Conservation (phyloP, 192 early-diverging fungal genomes). For the Gryganskiella cystojenkinii region DNA sequence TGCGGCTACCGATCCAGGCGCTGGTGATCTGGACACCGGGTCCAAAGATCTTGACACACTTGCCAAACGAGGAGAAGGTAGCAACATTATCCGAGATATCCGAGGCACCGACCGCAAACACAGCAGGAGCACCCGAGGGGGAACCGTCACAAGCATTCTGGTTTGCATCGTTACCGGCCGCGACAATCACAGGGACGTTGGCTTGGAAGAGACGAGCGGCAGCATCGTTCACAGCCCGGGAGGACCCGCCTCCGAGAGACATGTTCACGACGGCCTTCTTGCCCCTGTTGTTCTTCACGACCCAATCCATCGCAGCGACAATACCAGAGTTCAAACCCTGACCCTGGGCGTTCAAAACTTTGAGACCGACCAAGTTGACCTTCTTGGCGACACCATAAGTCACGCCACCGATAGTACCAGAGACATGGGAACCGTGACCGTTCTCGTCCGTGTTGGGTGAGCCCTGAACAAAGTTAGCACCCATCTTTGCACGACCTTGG, state of each 20-base stretch:
- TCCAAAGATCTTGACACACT: constrained; percentile 94
- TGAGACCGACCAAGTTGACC: constrained; percentile 71
- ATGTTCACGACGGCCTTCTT: constrained; percentile 74
- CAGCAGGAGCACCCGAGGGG: constrained; percentile 62
- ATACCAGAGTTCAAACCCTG: constrained; percentile 61
- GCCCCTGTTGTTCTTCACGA: constrained; percentile 26
- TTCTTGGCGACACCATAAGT: constrained; percentile 82
- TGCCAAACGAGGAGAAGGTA: constrained; percentile 86
- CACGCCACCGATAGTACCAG: constrained; percentile 73
- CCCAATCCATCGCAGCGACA: constrained; percentile 56
- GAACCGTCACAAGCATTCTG: constrained; percentile 72
- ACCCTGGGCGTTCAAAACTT: constrained; percentile 71
- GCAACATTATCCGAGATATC: constrained; percentile 82
- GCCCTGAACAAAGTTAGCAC: constrained; percentile 57
- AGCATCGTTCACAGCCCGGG: constrained; percentile 71
- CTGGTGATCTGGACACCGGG: constrained; percentile 90
- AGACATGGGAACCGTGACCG: constrained; percentile 77
- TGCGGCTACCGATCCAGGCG: constrained; percentile 80
- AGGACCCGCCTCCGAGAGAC: constrained; percentile 73
- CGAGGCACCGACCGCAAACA: constrained; percentile 89
- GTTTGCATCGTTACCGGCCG: constrained; percentile 76
- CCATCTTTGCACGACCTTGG: constrained; percentile 76
- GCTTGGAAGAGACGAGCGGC: constrained; percentile 60
- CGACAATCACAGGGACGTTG: constrained; percentile 79
- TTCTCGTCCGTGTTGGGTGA: constrained; percentile 61